Evolutionary conservation across 2,329 filamentous ascomycete species (phyloP), one percentile per base, ranked within the genome.

Genomic region (Trichoderma semiorbis): DNA sequence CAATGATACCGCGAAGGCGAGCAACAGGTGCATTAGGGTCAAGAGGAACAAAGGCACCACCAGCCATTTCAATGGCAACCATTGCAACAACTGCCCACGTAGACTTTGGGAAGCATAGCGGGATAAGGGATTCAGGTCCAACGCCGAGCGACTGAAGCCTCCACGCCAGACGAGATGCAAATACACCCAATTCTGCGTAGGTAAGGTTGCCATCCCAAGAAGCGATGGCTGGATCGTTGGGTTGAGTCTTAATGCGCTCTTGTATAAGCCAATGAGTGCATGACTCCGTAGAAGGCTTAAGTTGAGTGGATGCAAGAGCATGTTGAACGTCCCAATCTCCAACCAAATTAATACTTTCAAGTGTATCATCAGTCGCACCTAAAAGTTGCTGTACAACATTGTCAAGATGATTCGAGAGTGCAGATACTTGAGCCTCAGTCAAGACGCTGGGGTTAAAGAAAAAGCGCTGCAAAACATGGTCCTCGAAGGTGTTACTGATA

Each of bases 81-180:
- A 75, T 73, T 24, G 73, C 32, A 2, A 75, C 72, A 10, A 74
- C 69, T 6, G 73, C 72, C 74, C 73, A 75, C 2, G 65, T 57
- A 12, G 74, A 75, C 32, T 75, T 75, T 1, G 72, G 62, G 58
- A 75, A 75, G 47, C 73, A 74, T n/a, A 75, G 24, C 16, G 74
- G 74, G 12, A 75, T 64, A 10, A 74, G 32, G 6, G 63, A 69
- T 24, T 72, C 71, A 5, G 72, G 67, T 30, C 61, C 66, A 53
- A 69, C 73, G 7, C 68, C 73, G 10, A 73, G 66, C 5, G 36
- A 21, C 16, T 62, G 61, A n/a, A 75, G 43, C 4, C 72, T 73
- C 21, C 50, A 68, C 10, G 66, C 68, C 8, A 74, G 32, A 10
- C 73, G 69, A 24, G 61, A 61, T 18, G 68, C 63, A 32, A 62